Conservation (phyloP, 2,329 filamentous ascomycete genomes). For the Aurifilum marmelostoma region DNA sequence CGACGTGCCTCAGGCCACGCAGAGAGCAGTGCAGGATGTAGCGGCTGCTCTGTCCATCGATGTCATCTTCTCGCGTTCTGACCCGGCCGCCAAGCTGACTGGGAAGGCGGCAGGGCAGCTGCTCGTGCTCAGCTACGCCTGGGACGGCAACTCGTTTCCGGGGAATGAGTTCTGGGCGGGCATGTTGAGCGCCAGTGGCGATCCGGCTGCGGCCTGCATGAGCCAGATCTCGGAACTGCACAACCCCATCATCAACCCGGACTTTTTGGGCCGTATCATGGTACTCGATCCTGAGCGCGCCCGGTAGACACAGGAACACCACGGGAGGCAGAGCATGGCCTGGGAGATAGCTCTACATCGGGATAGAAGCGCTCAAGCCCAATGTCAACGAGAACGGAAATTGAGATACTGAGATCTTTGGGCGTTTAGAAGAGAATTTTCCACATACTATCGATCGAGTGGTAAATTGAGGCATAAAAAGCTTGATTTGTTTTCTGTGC, state of each 20-base stretch:
- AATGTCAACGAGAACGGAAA: too few relatives aligned
- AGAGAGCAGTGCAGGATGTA: neutral
- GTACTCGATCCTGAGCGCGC: conserved; percentile 25
- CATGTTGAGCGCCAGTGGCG: conserved; percentile 33
- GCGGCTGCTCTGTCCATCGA: neutral
- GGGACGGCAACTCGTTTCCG: conserved; percentile 40
- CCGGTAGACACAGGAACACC: neutral
- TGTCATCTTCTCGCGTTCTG: conserved; percentile 8
- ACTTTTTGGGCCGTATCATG: conserved; percentile 33
- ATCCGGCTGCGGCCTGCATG: conserved; percentile 41
- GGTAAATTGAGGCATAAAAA: too few relatives aligned
- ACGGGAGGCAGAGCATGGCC: neutral
- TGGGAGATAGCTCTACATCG: too few relatives aligned
- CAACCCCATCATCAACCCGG: conserved; percentile 38
- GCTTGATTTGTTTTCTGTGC: too few relatives aligned
- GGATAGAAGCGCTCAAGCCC: too few relatives aligned
- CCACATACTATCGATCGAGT: too few relatives aligned
- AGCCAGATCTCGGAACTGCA: conserved; percentile 40
- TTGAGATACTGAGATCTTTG: too few relatives aligned
- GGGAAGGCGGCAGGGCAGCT: conserved; percentile 30
- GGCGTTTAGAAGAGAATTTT: too few relatives aligned
- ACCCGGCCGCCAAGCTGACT: conserved; percentile 32
- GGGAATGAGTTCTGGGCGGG: conserved; percentile 41
- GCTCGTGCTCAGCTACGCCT: conserved; percentile 39
- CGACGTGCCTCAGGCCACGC: neutral